A percentile compares a stretch with the other conserved stretches of the same genome.
Evolutionary conservation across 352 stramenopile genomes (phyloP).

Genomic region (Saprolegnia diclina): DNA sequence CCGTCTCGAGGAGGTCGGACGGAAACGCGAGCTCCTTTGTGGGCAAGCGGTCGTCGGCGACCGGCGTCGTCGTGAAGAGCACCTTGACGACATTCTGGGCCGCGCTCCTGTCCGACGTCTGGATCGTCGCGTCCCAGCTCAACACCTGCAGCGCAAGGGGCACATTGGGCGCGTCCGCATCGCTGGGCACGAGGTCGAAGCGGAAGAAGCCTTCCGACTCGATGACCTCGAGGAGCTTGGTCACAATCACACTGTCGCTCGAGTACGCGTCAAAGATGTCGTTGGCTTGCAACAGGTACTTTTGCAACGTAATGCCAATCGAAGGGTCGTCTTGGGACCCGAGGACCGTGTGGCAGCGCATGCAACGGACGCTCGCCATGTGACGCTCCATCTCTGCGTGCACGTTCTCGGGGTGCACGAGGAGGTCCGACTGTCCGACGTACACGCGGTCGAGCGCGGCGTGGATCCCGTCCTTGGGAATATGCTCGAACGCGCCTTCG

Average conservation of each 20-base stretch:
- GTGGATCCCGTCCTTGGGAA: constrained; percentile 62
- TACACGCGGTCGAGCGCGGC: constrained; percentile 45
- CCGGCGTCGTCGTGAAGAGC: constrained; percentile 33
- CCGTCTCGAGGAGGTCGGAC: neutral
- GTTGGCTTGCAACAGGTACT: neutral
- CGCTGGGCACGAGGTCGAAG: constrained; percentile 30
- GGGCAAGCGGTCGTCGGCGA: neutral
- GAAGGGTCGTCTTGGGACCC: constrained; percentile 25
- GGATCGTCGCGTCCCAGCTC: constrained; percentile 66
- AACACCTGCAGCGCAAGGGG: constrained; percentile 43
- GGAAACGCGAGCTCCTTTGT: neutral
- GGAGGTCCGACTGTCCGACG: constrained; percentile 56
- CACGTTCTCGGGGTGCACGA: constrained; percentile 53
- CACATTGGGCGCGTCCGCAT: constrained; percentile 26
- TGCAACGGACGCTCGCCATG: constrained; percentile 42
- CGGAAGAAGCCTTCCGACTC: constrained; percentile 72
- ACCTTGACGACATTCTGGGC: constrained; percentile 69
- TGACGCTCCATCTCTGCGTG: constrained; percentile 32
- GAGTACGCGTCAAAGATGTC: constrained; percentile 59
- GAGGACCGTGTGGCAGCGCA: constrained; percentile 36
- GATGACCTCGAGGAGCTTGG: constrained; percentile 57
- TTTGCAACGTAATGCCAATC: neutral
- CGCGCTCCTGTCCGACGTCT: constrained; percentile 26
- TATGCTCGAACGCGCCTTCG: constrained; percentile 72
- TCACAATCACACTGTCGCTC: constrained; percentile 60